Percentiles rank a stretch among this genome's conserved stretches.
Evolutionary conservation across 768 basidiomycete genomes (phyloP).

Genomic region (Boletus subcaerulescens): DNA sequence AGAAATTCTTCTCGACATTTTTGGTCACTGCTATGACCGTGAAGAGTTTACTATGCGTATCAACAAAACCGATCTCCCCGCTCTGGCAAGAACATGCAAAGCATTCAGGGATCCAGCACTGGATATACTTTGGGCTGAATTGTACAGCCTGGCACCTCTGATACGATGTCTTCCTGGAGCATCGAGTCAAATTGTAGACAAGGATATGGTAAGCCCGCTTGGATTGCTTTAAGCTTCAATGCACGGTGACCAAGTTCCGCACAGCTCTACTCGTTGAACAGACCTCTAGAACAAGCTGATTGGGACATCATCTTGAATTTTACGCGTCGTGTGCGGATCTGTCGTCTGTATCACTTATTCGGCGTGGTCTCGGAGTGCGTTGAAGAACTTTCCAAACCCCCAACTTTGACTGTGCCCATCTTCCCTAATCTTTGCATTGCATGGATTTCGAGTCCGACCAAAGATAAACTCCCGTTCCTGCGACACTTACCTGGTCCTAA

Average conservation of each 20-base stretch:
- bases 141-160: no score
- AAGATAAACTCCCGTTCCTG: not conserved
- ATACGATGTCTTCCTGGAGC: not conserved
- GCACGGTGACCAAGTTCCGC: not conserved
- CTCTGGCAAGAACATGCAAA: not conserved
- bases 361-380: no score
- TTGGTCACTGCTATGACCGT: not conserved
- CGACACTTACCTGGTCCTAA: not conserved
- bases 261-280: not conserved
- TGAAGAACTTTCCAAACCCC: not conserved
- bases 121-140: no score
- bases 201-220: no score
- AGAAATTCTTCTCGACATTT: not conserved
- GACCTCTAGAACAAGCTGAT: not conserved
- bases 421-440: not conserved
- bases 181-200: no score
- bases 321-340: not conserved
- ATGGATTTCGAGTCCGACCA: rapidly evolving
- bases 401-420: not conserved
- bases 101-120: no score
- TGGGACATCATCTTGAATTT: not conserved
- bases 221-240: not conserved
- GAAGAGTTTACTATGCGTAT: no score
- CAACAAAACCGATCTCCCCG: not conserved
- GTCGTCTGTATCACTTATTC: not conserved